Evolutionary conservation across 345 rosid genomes (phyloP).

Genomic region (Hevea brasiliensis): DNA sequence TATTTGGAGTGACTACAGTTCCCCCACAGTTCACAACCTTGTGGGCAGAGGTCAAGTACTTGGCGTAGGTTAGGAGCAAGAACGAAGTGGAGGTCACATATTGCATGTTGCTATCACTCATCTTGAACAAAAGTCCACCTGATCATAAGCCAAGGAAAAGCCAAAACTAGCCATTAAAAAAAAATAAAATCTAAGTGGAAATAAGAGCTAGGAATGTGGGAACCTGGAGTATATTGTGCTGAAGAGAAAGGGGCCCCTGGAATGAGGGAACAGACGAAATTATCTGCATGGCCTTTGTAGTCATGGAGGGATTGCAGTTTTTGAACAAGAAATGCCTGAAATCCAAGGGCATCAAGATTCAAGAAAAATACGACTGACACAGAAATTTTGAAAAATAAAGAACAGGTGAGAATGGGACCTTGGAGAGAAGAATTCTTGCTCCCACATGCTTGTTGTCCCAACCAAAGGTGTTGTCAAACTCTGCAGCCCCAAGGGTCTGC

Average conservation of each 20-base stretch:
- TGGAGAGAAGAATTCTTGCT: slow-evolving; percentile 38
- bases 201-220: not conserved
- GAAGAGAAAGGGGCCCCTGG: slow-evolving; percentile 87
- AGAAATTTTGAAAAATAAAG: not conserved
- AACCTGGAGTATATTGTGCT: slow-evolving; percentile 84
- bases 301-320: slow-evolving; percentile 71
- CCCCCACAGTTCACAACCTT: slow-evolving; percentile 53
- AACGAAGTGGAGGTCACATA: slow-evolving; percentile 62
- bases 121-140: slow-evolving; percentile 48
- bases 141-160: not conserved
- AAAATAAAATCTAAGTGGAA: no score
- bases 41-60: slow-evolving; percentile 44
- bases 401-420: not conserved
- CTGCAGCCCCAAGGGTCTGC: slow-evolving; percentile 31
- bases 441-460: slow-evolving; percentile 42
- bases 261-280: slow-evolving; percentile 84
- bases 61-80: slow-evolving; percentile 56
- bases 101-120: slow-evolving; percentile 57
- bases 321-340: slow-evolving; percentile 77
- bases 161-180: slow-evolving; percentile 8
- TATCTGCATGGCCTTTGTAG: slow-evolving; percentile 95
- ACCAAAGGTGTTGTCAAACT: slow-evolving; percentile 35
- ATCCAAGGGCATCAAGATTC: not conserved
- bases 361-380: not conserved
- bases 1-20: slow-evolving; percentile 41